Evolutionary conservation across 805 yeast species (phyloP).

Genomic region (Candida ascalaphidarum): DNA sequence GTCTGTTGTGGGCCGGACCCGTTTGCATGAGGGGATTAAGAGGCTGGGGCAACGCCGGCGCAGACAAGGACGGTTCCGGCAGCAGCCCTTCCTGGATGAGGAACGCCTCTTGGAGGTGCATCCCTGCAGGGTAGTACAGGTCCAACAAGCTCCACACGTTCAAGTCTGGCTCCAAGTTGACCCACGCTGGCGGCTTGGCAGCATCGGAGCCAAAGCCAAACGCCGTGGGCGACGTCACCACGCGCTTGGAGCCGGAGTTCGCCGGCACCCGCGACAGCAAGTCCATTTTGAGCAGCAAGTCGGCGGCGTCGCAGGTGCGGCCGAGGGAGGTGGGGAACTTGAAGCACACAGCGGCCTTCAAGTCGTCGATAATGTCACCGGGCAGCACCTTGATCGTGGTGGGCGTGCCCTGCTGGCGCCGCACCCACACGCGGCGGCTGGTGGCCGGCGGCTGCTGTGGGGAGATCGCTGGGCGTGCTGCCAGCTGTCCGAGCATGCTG

Average conservation of each 20-base stretch:
- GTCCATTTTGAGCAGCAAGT: constrained; percentile 36
- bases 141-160: constrained; percentile 52
- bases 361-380: constrained; percentile 70
- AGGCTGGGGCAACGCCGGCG: too few relatives aligned
- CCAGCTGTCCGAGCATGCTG: too few relatives aligned
- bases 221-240: neutral
- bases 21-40: too few relatives aligned
- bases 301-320: constrained; percentile 59
- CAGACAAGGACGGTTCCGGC: too few relatives aligned
- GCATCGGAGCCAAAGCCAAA: too few relatives aligned
- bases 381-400: constrained; percentile 60
- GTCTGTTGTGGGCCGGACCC: too few relatives aligned
- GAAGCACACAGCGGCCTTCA: constrained; percentile 54
- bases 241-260: neutral
- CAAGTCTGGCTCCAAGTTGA: constrained; percentile 50
- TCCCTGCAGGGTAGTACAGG: constrained; percentile 55
- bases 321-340: constrained; percentile 66
- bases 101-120: constrained; percentile 58
- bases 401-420: constrained; percentile 43
- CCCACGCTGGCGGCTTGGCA: too few relatives aligned
- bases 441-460: too few relatives aligned
- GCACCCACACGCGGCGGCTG: constrained; percentile 48
- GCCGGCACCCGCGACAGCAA: constrained; percentile 4
- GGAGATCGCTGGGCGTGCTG: too few relatives aligned
- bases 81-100: constrained; percentile 35